A percentile compares a stretch with the other conserved stretches of the same genome.
phyloP scores from a whole-genome alignment of 2,329 filamentous ascomycete genomes.

The Ophiostoma tasmaniense region DNA sequence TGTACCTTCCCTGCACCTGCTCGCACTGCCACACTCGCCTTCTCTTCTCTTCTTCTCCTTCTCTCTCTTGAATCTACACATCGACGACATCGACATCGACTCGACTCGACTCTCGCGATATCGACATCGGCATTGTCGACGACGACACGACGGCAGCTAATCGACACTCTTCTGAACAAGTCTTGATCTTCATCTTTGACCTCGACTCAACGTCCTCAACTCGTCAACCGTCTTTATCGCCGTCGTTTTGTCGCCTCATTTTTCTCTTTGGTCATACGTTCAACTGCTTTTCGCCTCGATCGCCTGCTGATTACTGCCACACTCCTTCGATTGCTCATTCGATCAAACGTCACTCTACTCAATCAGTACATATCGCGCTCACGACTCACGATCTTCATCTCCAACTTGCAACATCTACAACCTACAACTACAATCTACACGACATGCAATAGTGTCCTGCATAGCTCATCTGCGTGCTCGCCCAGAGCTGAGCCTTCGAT shows the following conservation, averaged over 20 bases:
- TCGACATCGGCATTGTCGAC: background rate
- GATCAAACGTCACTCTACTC: too few species aligned
- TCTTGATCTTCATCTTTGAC: too few species aligned
- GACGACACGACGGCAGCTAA: background rate
- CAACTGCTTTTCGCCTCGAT: too few species aligned
- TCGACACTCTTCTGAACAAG: too few species aligned
- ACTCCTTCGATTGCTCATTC: too few species aligned
- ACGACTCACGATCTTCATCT: background rate
- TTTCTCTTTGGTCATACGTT: too few species aligned
- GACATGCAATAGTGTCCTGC: conserved; percentile 3
- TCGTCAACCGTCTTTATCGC: background rate
- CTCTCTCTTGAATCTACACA: background rate
- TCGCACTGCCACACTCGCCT: background rate
- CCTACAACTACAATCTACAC: background rate
- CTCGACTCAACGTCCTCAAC: too few species aligned
- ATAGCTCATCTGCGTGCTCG: background rate
- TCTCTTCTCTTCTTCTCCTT: background rate
- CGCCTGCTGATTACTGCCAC: too few species aligned
- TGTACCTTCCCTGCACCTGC: background rate
- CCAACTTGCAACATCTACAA: background rate
- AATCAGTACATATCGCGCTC: background rate
- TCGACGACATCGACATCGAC: conserved; percentile 7
- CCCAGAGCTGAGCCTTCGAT: conserved; percentile 6
- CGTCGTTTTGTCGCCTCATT: background rate
- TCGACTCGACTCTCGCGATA: background rate